Conservation (phyloP, 305 asterid species). For the Fraxinus xanthoxyloides region DNA sequence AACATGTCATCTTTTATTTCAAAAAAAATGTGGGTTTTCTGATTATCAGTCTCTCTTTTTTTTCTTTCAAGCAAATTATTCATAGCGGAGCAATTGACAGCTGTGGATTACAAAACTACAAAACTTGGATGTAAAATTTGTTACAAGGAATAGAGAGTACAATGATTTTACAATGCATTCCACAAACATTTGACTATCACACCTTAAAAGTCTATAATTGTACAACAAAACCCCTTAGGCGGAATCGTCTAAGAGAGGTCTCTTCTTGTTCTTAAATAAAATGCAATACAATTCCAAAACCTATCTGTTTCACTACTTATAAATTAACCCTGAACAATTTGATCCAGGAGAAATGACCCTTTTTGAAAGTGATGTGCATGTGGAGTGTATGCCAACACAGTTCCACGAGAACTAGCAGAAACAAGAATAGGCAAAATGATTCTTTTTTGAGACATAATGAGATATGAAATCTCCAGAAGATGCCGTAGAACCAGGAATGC, state of each 20-base stretch:
- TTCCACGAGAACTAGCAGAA: slow-evolving; percentile 54
- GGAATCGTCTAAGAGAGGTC: background rate
- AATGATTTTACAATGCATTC: background rate
- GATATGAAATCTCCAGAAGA: slow-evolving; percentile 61
- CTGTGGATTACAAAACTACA: background rate
- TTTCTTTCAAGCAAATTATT: background rate
- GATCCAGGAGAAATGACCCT: background rate
- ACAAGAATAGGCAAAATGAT: slow-evolving; percentile 90
- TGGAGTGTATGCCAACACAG: background rate
- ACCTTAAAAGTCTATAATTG: background rate
- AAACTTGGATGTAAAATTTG: background rate
- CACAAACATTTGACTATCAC: background rate
- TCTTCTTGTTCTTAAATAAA: background rate
- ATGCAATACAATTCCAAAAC: background rate
- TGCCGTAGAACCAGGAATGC: slow-evolving; percentile 60
- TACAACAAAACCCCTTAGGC: background rate
- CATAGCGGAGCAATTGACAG: background rate
- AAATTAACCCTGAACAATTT: background rate
- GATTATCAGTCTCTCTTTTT: background rate
- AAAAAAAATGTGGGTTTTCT: background rate
- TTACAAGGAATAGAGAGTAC: background rate
- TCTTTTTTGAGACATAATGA: slow-evolving; percentile 73
- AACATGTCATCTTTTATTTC: background rate
- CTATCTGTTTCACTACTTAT: background rate
- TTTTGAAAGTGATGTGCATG: background rate